These are phyloP conservation scores for Rhodamnia rubescens DNA, from an alignment of 345 rosid species.

Conservation along the genomic window DNA sequence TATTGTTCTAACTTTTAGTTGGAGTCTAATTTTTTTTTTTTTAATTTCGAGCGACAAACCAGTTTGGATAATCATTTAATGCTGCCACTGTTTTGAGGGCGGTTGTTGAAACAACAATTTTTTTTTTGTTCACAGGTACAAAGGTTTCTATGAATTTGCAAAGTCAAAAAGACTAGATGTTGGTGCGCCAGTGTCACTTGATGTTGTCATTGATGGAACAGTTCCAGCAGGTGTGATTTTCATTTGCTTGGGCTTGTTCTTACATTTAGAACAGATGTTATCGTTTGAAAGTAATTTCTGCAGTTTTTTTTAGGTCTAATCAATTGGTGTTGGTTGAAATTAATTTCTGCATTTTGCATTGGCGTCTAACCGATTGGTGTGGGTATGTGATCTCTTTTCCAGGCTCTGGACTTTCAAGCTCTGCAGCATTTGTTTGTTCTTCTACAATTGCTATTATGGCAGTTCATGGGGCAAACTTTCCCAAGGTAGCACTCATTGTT, in stretches of 20 bases:
- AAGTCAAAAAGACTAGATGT: constrained; percentile 61
- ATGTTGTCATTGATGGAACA: constrained; percentile 78
- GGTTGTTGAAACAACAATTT: not conserved
- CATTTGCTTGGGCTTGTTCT: not conserved
- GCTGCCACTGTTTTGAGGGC: not conserved
- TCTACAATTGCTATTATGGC: constrained; percentile 95
- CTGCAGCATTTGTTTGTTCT: constrained; percentile 96
- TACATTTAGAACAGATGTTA: not conserved
- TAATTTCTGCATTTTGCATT: not conserved
- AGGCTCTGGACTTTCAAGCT: constrained; percentile 97
- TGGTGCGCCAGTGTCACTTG: constrained; percentile 73
- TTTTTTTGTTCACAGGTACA: constrained; percentile 44
- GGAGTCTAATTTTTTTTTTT: not conserved
- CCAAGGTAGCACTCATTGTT: constrained; percentile 39
- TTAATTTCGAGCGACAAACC: not conserved
- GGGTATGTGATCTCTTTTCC: not conserved
- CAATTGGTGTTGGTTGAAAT: not conserved
- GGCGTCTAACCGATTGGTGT: not conserved
- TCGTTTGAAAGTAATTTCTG: not conserved
- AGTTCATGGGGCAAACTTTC: constrained; percentile 46
- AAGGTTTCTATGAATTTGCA: constrained; percentile 71
- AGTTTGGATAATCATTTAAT: not conserved
- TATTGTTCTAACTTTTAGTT: not conserved
- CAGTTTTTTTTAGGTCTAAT: not conserved
- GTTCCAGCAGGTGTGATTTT: constrained; percentile 78